These are phyloP conservation scores for Aspergillus sp. DNA, from an alignment of 2,329 filamentous ascomycete species.

Conservation along the genomic window DNA sequence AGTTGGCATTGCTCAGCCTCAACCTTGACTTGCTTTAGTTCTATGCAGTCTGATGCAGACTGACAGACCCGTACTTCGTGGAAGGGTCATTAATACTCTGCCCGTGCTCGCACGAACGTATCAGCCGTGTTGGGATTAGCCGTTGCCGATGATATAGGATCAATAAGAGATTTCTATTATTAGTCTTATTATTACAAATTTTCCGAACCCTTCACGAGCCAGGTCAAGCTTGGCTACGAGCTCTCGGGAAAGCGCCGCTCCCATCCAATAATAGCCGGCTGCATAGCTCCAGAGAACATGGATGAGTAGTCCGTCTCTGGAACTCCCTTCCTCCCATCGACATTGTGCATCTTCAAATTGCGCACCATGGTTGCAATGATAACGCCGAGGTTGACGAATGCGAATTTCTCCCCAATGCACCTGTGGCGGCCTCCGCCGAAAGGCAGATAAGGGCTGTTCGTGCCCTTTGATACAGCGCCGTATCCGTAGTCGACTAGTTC, in stretches of 20 bases:
- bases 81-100: not conserved
- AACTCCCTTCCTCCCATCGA: conserved; percentile 60
- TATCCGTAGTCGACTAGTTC: conserved; percentile 67
- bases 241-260: conserved; percentile 22
- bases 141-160: not conserved
- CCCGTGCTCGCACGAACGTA: not conserved
- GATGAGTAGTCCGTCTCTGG: conserved; percentile 67
- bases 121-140: not conserved
- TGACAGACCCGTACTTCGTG: not conserved
- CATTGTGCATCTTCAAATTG: conserved; percentile 63
- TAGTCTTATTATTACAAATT: not conserved
- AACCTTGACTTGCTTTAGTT: not conserved
- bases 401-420: conserved; percentile 78
- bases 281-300: conserved; percentile 26
- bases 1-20: conserved; percentile 9
- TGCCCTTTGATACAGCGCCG: conserved; percentile 64
- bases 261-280: conserved; percentile 25
- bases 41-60: not conserved
- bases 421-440: conserved; percentile 75
- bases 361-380: conserved; percentile 68
- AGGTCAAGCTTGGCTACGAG: not conserved
- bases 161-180: not conserved
- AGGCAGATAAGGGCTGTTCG: conserved; percentile 67
- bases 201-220: not conserved
- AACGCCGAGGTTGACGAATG: conserved; percentile 69